A percentile compares a stretch with the other conserved stretches of the same genome.
Conservation (phyloP, 2,329 filamentous ascomycete species). For the Fusarium goolgardi region DNA sequence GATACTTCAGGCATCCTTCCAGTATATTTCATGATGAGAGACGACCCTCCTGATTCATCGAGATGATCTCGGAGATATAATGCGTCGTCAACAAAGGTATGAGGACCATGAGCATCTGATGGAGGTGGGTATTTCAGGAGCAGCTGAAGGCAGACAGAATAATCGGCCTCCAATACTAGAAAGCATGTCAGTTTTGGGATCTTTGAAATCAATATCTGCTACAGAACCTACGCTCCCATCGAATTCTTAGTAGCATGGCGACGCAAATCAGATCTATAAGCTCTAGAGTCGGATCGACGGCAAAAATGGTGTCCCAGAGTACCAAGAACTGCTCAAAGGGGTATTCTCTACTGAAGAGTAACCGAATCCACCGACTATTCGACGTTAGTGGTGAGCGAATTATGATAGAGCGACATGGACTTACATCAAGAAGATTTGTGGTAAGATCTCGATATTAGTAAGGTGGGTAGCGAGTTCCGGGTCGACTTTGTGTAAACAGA, state of each 20-base stretch:
- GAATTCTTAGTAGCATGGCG: slow-evolving; percentile 90
- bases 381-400: slow-evolving; percentile 7
- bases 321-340: slow-evolving; percentile 84
- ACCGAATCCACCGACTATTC: slow-evolving; percentile 85
- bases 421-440: slow-evolving; percentile 95
- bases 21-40: slow-evolving; percentile 78
- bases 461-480: slow-evolving; percentile 86
- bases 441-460: slow-evolving; percentile 86
- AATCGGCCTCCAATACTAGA: slow-evolving; percentile 85
- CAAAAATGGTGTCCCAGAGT: slow-evolving; percentile 93
- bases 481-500: slow-evolving; percentile 81
- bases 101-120: slow-evolving; percentile 70
- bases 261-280: slow-evolving; percentile 92
- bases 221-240: slow-evolving; percentile 79
- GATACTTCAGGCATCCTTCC: slow-evolving; percentile 60
- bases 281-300: slow-evolving; percentile 81
- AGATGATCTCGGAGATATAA: slow-evolving; percentile 77
- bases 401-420: slow-evolving; percentile 36
- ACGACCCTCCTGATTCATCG: slow-evolving; percentile 68
- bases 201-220: neutral
- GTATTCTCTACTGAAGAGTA: slow-evolving; percentile 94
- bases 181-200: slow-evolving; percentile 41
- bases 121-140: slow-evolving; percentile 86
- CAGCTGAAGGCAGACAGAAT: slow-evolving; percentile 83
- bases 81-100: slow-evolving; percentile 88